Evolutionary conservation across 2,329 filamentous ascomycete genomes (phyloP), one percentile per base, ranked within the genome.

Genomic region (Alternaria gaisen): DNA sequence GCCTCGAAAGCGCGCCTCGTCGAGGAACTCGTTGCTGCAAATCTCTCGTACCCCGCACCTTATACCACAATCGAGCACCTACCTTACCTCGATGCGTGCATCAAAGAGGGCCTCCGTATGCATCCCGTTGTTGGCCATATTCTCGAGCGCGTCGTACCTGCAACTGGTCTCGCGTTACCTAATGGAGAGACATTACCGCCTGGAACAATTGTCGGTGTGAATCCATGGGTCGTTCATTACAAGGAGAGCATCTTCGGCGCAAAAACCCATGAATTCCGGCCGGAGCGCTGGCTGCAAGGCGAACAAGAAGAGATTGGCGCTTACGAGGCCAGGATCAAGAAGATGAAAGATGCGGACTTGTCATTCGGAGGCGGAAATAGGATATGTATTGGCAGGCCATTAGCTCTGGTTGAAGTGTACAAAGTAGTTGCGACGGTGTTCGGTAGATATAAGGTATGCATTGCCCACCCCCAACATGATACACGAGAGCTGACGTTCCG

Each of bases 341-440:
- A 40, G 48, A 77, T 77, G 75, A 81, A 65, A 81, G 70, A 71
- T 12, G 69, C 70, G 3, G 72, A 77, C 48, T 55, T 77, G 61
- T 53, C 68, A 11, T 78, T 77, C 57, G 75, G 75, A 6, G 61
- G 61, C 5, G 75, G 75, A 5, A 74, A 72, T 30, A 63, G 74
- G 6, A 63, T 68, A 6, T 78, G 75, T 60, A 52, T 77, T 16
- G 76, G 74, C 2, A 60, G 66, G 7, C 65, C 70, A 30, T 47
- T 77, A 30, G 76, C 73, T 34, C 43, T 71, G 40, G 66, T 76
- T 5, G 73, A 78, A 62, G 46, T 77, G 53, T 70, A 68, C 43
- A 89, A 88, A 79, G 80, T 88, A 36, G 74, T 86, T 36, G 57
- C 57, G 20, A 60, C 57, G 5, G 40, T 46, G 14, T 60, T 85